Conservation (phyloP, 2,329 filamentous ascomycete species). For the Penicillium freii region DNA sequence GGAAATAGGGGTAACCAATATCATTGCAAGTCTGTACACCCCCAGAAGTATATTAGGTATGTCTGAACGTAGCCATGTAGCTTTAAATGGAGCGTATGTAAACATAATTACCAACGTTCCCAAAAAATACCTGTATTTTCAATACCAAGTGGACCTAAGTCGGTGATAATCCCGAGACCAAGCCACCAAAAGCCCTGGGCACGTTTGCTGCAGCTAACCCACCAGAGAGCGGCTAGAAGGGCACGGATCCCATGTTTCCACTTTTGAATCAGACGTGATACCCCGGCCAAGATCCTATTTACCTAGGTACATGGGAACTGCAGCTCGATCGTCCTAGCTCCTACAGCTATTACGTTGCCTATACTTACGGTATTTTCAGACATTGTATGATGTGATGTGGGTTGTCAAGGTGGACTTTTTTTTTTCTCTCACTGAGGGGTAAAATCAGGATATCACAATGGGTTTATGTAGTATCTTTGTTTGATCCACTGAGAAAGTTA, state of each 20-base stretch:
- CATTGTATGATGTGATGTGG: too few relatives aligned
- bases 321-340: background rate
- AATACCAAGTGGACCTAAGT: slow-evolving; percentile 15
- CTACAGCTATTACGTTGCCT: background rate
- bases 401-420: too few relatives aligned
- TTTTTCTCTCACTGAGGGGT: background rate
- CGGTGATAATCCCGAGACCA: slow-evolving; percentile 23
- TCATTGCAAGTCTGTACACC: background rate
- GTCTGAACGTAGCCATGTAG: too few relatives aligned
- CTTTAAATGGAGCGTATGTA: too few relatives aligned
- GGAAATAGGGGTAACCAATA: background rate
- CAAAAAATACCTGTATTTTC: background rate
- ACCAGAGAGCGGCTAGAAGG: slow-evolving; percentile 14
- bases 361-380: too few relatives aligned
- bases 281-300: background rate
- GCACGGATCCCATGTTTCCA: background rate
- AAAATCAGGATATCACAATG: background rate
- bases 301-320: background rate
- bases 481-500: slow-evolving; percentile 1
- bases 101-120: too few relatives aligned
- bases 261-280: background rate
- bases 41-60: too few relatives aligned
- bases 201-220: slow-evolving; percentile 20
- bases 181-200: slow-evolving; percentile 12
- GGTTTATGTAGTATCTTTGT: background rate